Evolutionary conservation across 257 asterid species (phyloP).

Genomic region (Cinchona pubescens): DNA sequence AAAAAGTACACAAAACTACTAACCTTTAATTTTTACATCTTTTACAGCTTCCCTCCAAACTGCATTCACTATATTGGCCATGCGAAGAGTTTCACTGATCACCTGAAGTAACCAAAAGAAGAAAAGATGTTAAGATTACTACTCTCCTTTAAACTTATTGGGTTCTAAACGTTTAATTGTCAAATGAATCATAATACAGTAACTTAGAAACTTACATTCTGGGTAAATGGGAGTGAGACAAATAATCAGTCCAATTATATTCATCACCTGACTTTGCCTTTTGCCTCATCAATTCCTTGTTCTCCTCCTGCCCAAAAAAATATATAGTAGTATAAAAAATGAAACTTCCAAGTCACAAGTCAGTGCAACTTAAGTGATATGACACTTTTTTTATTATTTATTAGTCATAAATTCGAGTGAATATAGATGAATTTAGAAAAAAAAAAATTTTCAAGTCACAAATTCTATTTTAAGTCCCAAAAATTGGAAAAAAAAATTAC

Average conservation of each 20-base stretch:
- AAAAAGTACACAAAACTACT: neutral
- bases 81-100: constrained; percentile 79
- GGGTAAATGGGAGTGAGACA: constrained; percentile 71
- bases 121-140: neutral
- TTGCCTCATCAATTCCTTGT: constrained; percentile 63
- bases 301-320: constrained; percentile 64
- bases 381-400: too few species aligned
- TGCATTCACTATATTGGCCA: constrained; percentile 85
- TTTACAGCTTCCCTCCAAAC: constrained; percentile 96
- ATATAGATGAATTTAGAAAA: too few species aligned
- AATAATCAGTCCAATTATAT: constrained; percentile 80
- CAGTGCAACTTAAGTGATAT: too few species aligned
- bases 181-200: neutral
- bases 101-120: constrained; percentile 43
- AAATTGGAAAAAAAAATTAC: too few species aligned
- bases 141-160: too few species aligned
- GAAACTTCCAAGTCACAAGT: neutral
- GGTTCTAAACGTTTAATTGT: too few species aligned
- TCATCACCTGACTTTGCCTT: constrained; percentile 52
- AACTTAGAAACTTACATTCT: constrained; percentile 47
- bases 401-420: too few species aligned
- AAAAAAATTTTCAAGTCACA: neutral
- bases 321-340: too few species aligned
- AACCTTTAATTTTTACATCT: constrained; percentile 88
- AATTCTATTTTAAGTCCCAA: neutral